Evolutionary conservation across 1,139 yeast species (phyloP), one percentile per base, ranked within the genome.

Genomic region (Sugiyamaella neomexicana): DNA sequence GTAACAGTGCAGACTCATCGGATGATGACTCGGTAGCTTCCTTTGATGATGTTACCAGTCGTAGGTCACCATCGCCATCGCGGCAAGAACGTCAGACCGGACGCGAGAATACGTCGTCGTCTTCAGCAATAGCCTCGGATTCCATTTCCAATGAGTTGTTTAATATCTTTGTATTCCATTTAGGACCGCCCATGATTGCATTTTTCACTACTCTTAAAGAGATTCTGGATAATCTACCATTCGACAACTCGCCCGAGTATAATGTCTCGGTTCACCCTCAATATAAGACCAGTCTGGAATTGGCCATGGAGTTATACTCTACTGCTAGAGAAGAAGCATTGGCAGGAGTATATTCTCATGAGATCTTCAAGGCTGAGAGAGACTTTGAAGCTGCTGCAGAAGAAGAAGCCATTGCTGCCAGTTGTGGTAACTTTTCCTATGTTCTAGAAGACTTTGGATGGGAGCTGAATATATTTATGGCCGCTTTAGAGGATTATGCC

Each of bases 391-490:
- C 76, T 48, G 77, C 79, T 56, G 80, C 87, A 0, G 85, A 83
- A 57, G 86, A 85, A 60, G 95, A 88, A 67, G 93, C 86, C 60
- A 86, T 86, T 4, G 87, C 93, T 0, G 96, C 96, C 0, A 81
- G 89, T 54, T 87, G 95, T 72, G 95, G 93, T 1, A 86, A 88
- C 65, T 88, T 87, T 65, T 78, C 90, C 0, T 80, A 84, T 37
- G 76, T 86, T 36, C 66, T 89, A 41, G 80, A 81, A 2, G 82
- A 85, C 55, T 83, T 82, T 63, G 83, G 89, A 0, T 75, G 75
- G 50, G 90, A 84, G 58, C 69, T 87, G 53, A 68, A 71, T 34
- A 73, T 69, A 3, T 81, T 83, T 58, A 69, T 87, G 43, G 70
- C 72, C 23, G 63, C 77, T 9, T 68, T 85, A 17, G 78, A 77